Conservation (phyloP, 352 stramenopile genomes). For the Pythium angustatum region DNA sequence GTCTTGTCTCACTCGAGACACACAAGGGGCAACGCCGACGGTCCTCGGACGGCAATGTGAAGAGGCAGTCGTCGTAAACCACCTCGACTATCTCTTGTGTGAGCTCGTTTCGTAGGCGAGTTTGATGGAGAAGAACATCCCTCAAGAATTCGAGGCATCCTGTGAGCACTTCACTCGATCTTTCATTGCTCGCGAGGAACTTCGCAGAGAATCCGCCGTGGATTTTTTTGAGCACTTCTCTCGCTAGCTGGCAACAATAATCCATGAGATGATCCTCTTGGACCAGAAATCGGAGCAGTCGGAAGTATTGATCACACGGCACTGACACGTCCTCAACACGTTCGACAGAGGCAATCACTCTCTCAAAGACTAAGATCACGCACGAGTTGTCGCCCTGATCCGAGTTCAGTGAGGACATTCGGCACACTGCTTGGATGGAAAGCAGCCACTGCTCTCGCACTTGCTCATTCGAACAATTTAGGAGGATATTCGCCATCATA, state of each 20-base stretch:
- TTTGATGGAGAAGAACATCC: slow-evolving; percentile 63
- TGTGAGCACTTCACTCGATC: slow-evolving; percentile 65
- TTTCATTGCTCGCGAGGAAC: slow-evolving; percentile 75
- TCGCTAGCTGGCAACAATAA: slow-evolving; percentile 55
- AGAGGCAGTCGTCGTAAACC: slow-evolving; percentile 84
- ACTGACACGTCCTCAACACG: slow-evolving; percentile 63
- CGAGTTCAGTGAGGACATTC: slow-evolving; percentile 30
- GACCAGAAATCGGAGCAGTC: slow-evolving; percentile 70
- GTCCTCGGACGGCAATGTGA: slow-evolving; percentile 73
- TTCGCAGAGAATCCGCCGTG: slow-evolving; percentile 74
- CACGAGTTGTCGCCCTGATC: slow-evolving; percentile 24
- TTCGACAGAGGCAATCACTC: slow-evolving; percentile 61
- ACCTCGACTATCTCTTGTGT: slow-evolving; percentile 72
- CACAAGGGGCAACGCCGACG: slow-evolving; percentile 69
- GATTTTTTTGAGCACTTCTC: slow-evolving; percentile 60
- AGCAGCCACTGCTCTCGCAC: slow-evolving; percentile 85
- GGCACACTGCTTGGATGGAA: slow-evolving; percentile 76
- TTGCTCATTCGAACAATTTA: slow-evolving; percentile 67
- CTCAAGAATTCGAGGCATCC: slow-evolving; percentile 79
- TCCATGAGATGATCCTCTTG: slow-evolving; percentile 50
- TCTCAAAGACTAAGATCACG: slow-evolving; percentile 54
- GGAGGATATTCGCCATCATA: slow-evolving; percentile 61
- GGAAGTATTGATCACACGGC: slow-evolving; percentile 71
- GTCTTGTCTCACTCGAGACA: slow-evolving; percentile 72
- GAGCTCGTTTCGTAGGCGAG: slow-evolving; percentile 50